phyloP scores from a whole-genome alignment of 257 asterid species.

The Oldenlandia corymbosa region DNA sequence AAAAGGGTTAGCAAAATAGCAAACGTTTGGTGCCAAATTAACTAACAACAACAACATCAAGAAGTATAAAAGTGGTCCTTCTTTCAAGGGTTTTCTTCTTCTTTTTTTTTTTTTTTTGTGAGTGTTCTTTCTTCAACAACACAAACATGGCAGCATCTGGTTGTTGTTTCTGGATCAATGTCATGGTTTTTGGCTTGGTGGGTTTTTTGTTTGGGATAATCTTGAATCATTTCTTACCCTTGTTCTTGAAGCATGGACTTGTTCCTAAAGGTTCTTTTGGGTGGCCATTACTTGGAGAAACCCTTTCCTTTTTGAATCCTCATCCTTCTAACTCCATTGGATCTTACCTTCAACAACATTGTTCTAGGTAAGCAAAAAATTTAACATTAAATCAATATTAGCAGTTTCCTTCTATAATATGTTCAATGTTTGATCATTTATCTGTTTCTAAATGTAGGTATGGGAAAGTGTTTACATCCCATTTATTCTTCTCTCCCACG shows the following conservation, averaged over 20 bases:
- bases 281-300: slow-evolving; percentile 73
- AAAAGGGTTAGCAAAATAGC: slow-evolving; percentile 16
- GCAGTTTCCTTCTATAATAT: too few species aligned
- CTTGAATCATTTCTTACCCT: slow-evolving; percentile 59
- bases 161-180: slow-evolving; percentile 15
- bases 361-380: slow-evolving; percentile 44
- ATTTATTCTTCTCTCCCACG: slow-evolving; percentile 59
- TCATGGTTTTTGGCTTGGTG: slow-evolving; percentile 17
- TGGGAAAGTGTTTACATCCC: slow-evolving; percentile 78
- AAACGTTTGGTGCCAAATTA: slow-evolving; percentile 25
- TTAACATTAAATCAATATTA: too few species aligned
- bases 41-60: slow-evolving; percentile 1
- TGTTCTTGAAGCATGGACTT: slow-evolving; percentile 31
- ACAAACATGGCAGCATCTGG: slow-evolving; percentile 20
- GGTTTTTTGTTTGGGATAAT: slow-evolving; percentile 32
- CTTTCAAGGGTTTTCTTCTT: not conserved
- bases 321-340: slow-evolving; percentile 66
- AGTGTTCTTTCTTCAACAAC: too few species aligned
- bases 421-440: too few species aligned
- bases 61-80: not conserved
- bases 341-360: slow-evolving; percentile 50
- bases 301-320: slow-evolving; percentile 61
- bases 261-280: slow-evolving; percentile 64
- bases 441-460: too few species aligned
- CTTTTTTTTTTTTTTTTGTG: too few species aligned